Evolutionary conservation across 2,329 filamentous ascomycete species (phyloP), one percentile per base, ranked within the genome.

Genomic region (Fusarium irregulare): DNA sequence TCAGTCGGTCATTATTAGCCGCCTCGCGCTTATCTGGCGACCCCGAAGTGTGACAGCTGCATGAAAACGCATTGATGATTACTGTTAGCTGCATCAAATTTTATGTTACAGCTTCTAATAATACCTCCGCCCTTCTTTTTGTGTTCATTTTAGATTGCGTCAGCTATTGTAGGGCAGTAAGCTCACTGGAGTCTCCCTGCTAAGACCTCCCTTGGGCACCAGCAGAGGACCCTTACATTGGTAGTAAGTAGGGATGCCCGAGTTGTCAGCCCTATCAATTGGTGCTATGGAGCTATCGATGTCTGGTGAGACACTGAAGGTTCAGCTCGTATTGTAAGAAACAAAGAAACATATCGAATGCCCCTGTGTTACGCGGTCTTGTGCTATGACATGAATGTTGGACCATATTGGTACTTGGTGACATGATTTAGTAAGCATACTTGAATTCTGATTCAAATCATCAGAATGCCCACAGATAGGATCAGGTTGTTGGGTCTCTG

Each of bases 21-120:
- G 49, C 49, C 49, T 53, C 23, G 49, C 49, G 49, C 49, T 53
- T 51, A 27, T 14, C 25, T 27, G 48, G 48, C 32, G 48, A 51
- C 32, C 32, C 23, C 21, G 21, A 51, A 16, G 20, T 41, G 4
- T 53, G 3, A 42, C 23, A 28, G 7, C 18, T 47, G 45, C 45
- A 47, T 28, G 34, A 25, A 47, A 28, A 27, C 13, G 49, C 34
- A 53, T 41, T 53, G 32, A 41, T 28, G 32, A 21, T 42, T 4
- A n/a, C 32, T 53, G 34, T 13, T 53, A 42, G 34, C 4, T 6
- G 14, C 34, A 20, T 41, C 18, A 53, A 53, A 41, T n/a, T 34
- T 37, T 14, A 42, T 18, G 13, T 10, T 6, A 25, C 12, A 14
- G 4, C 9, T 41, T 41, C 34, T 53, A 53, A 53, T 42, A 42